These are phyloP conservation scores for Fusarium tjaetaba DNA, from an alignment of 2,329 filamentous ascomycete genomes.

Conservation along the genomic window DNA sequence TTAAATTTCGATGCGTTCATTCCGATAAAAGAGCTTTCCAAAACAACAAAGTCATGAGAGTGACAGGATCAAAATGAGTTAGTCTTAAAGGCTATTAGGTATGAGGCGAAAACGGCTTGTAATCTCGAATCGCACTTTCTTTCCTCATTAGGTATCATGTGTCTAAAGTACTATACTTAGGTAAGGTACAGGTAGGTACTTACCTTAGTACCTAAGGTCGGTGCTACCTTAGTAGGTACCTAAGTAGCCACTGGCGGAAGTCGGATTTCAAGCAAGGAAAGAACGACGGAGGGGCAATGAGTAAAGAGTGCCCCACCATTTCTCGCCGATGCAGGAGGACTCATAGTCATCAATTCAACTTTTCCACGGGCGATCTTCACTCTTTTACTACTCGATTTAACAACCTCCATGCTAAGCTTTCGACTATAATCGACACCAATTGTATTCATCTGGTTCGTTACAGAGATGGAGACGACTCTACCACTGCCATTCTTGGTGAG, in stretches of 20 bases:
- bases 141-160: background rate
- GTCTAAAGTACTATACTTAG: background rate
- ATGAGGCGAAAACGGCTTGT: background rate
- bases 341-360: constrained; percentile 38
- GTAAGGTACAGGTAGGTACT: too few relatives aligned
- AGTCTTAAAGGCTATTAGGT: background rate
- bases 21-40: background rate
- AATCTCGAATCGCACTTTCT: background rate
- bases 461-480: constrained; percentile 70
- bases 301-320: constrained; percentile 41
- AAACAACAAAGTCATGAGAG: background rate
- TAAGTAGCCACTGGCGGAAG: constrained; percentile 18
- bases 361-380: constrained; percentile 40
- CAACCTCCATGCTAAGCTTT: background rate
- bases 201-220: too few relatives aligned
- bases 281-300: constrained; percentile 43
- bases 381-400: constrained; percentile 30
- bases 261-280: constrained; percentile 28
- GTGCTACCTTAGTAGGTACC: background rate
- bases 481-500: constrained; percentile 71
- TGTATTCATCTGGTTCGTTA: constrained; percentile 9
- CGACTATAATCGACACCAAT: constrained; percentile 5
- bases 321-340: constrained; percentile 45
- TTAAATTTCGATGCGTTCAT: constrained; percentile 43
- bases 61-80: background rate